Evolutionary conservation across 352 stramenopile species (phyloP).

Genomic region (Globisporangium paddicum): DNA sequence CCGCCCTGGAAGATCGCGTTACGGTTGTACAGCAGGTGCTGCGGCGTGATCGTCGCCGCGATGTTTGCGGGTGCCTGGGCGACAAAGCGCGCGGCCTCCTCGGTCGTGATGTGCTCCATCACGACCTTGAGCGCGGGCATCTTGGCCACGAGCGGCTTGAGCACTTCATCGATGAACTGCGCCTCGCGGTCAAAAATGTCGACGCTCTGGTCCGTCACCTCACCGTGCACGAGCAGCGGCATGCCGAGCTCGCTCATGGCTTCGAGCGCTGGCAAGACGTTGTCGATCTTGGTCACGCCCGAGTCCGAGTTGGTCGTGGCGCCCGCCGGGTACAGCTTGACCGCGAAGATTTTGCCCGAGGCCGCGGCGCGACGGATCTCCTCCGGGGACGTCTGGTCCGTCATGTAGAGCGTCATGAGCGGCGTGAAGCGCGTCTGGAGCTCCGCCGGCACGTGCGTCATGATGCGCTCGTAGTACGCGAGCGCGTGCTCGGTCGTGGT

Average conservation of each 20-base stretch:
- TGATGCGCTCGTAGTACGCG: slow-evolving; percentile 95
- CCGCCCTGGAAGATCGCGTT: slow-evolving; percentile 94
- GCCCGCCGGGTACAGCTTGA: slow-evolving; percentile 97
- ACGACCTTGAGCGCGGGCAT: slow-evolving; percentile 96
- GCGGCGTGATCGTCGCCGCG: slow-evolving; percentile 97
- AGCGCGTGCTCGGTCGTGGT: slow-evolving; percentile 93
- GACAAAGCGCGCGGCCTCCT: slow-evolving; percentile 96
- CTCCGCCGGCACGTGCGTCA: slow-evolving; percentile 73
- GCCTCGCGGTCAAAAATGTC: slow-evolving; percentile 99
- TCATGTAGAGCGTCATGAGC: slow-evolving; percentile 98
- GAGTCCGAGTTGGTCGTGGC: slow-evolving; percentile 99
- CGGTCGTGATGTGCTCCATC: slow-evolving; percentile 99
- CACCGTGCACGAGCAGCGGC: slow-evolving; percentile 95
- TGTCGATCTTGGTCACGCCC: slow-evolving; percentile 96
- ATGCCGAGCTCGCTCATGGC: slow-evolving; percentile 83
- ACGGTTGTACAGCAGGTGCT: slow-evolving; percentile 99
- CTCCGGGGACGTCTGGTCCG: slow-evolving; percentile 94
- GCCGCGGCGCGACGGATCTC: slow-evolving; percentile 93
- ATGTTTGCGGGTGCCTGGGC: slow-evolving; percentile 85
- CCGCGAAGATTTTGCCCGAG: slow-evolving; percentile 90
- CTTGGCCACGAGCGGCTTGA: slow-evolving; percentile 91
- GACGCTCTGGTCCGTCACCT: slow-evolving; percentile 91
- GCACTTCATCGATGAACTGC: slow-evolving; percentile 94
- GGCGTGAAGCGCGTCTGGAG: slow-evolving; percentile 83
- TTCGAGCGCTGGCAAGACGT: slow-evolving; percentile 86